These are phyloP conservation scores for Stevia rebaudiana DNA, from an alignment of 140 eudicot genomes.

Conservation along the genomic window DNA sequence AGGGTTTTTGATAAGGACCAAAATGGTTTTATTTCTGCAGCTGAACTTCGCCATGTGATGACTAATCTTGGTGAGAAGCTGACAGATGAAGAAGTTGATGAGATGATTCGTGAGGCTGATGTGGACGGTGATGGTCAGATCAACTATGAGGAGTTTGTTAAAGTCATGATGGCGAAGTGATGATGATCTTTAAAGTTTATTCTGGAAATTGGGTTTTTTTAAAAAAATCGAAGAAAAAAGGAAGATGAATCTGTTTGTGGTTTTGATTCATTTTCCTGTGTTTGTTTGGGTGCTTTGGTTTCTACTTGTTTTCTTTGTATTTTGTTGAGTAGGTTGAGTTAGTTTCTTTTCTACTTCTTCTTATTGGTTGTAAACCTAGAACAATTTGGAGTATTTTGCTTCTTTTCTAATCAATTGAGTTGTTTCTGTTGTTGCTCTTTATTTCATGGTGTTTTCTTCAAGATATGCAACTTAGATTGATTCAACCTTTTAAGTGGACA, in stretches of 20 bases:
- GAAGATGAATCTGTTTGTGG: constrained; percentile 19
- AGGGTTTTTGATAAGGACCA: constrained; percentile 43
- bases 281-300: constrained; percentile 33
- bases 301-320: constrained; percentile 29
- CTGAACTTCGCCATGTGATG: constrained; percentile 42
- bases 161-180: constrained; percentile 47
- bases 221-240: not conserved
- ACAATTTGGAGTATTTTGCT: constrained; percentile 22
- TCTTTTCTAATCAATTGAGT: constrained; percentile 15
- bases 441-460: not conserved
- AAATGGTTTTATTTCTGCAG: constrained; percentile 42
- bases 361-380: constrained; percentile 23
- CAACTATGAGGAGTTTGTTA: constrained; percentile 44
- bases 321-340: constrained; percentile 26
- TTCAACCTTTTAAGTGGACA: no score
- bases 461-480: no score
- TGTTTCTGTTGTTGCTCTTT: not conserved
- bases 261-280: constrained; percentile 18
- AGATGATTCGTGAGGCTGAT: constrained; percentile 49
- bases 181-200: constrained; percentile 23
- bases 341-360: constrained; percentile 9
- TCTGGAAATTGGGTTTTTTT: constrained; percentile 1
- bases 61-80: constrained; percentile 42
- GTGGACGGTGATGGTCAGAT: constrained; percentile 47
- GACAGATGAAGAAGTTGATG: constrained; percentile 42